phyloP scores from a whole-genome alignment of 2,329 filamentous ascomycete genomes.

The Achaetomium macrosporum region DNA sequence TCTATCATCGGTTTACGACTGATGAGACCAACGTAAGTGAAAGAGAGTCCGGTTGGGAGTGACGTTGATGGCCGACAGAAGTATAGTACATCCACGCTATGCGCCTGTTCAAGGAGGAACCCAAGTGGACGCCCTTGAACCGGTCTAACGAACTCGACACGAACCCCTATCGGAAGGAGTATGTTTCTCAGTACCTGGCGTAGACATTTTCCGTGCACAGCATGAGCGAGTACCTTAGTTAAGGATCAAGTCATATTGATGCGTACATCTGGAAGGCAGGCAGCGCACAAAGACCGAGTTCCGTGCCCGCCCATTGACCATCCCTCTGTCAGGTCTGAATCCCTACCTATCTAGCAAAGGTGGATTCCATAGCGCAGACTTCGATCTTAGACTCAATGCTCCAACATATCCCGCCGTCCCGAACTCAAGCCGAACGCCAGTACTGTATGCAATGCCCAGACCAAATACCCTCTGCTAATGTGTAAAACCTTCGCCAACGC shows the following conservation, averaged over 20 bases:
- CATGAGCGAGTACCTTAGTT: neutral
- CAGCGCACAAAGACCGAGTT: no score
- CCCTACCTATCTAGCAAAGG: no score
- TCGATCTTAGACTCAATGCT: no score
- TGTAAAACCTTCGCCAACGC: slow-evolving; percentile 6
- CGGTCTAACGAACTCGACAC: slow-evolving; percentile 68
- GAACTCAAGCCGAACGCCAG: slow-evolving; percentile 10
- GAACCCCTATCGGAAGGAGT: slow-evolving; percentile 74
- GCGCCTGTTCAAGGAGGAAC: slow-evolving; percentile 96
- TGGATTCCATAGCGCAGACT: no score
- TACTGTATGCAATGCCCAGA: slow-evolving; percentile 12
- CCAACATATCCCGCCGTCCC: neutral
- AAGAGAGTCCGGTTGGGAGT: neutral
- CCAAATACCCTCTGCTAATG: neutral
- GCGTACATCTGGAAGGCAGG: no score
- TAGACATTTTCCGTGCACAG: neutral
- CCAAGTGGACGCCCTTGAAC: slow-evolving; percentile 95
- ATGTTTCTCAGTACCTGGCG: slow-evolving; percentile 52
- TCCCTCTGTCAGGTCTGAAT: no score
- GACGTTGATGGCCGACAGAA: neutral
- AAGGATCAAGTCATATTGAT: neutral
- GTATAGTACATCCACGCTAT: slow-evolving; percentile 86
- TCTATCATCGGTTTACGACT: slow-evolving; percentile 96
- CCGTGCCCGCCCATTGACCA: no score
- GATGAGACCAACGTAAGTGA: slow-evolving; percentile 71